Percentiles rank a stretch among this genome's conserved stretches.
These are phyloP conservation scores for Prunus kanzakura DNA, from an alignment of 306 rosid genomes.

Conservation along the genomic window DNA sequence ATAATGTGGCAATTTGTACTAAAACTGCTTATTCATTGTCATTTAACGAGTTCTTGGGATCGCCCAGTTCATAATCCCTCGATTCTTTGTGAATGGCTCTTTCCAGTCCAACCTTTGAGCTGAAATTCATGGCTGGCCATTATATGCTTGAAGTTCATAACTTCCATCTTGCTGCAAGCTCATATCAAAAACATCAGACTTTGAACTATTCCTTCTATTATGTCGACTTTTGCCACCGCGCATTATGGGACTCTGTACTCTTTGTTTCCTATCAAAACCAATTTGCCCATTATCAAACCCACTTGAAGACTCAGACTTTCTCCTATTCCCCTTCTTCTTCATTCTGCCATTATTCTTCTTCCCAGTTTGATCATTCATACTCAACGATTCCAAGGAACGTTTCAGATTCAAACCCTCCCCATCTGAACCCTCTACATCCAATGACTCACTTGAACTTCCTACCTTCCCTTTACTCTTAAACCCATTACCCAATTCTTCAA, in stretches of 20 bases:
- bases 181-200: constrained; percentile 69
- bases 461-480: constrained; percentile 11
- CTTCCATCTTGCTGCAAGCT: constrained; percentile 69
- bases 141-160: constrained; percentile 37
- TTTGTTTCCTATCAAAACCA: constrained; percentile 40
- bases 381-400: neutral
- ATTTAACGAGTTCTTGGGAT: constrained; percentile 1
- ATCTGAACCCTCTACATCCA: neutral
- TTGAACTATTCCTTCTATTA: constrained; percentile 26
- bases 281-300: constrained; percentile 30
- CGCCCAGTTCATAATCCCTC: neutral
- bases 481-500: constrained; percentile 17
- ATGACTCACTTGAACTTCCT: constrained; percentile 3
- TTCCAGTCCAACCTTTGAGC: neutral
- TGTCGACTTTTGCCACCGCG: constrained; percentile 19
- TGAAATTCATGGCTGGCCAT: constrained; percentile 13
- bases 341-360: constrained; percentile 24
- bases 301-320: constrained; percentile 34
- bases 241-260: constrained; percentile 22
- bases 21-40: neutral
- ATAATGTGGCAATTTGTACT: neutral
- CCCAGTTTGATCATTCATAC: neutral
- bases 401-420: neutral
- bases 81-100: neutral
- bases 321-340: constrained; percentile 35